These are phyloP conservation scores for Paramecium primaurelia DNA, from an alignment of 73 alveolate genomes.

Conservation along the genomic window DNA sequence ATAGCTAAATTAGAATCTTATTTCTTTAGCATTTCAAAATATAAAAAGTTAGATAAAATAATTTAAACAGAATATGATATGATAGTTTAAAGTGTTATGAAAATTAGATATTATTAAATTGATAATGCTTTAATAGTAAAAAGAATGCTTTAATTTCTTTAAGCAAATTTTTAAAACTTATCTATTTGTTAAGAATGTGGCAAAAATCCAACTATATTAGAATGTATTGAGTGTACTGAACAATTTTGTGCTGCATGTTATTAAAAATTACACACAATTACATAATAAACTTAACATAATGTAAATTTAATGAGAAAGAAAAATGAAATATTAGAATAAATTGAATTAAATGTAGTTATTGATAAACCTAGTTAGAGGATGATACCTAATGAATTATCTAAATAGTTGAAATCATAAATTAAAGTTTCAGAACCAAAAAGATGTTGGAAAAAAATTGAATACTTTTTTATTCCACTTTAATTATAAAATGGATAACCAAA, in stretches of 20 bases:
- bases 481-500: not conserved
- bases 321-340: not conserved
- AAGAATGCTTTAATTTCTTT: not conserved
- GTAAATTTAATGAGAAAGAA: not conserved
- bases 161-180: not conserved
- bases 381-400: not conserved
- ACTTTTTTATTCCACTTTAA: slow-evolving; percentile 42
- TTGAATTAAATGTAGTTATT: not conserved
- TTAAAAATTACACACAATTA: not conserved
- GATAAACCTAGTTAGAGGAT: not conserved
- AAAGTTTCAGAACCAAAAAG: not conserved
- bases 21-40: not conserved
- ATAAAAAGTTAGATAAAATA: not conserved
- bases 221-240: slow-evolving; percentile 17
- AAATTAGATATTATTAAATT: not conserved
- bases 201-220: slow-evolving; percentile 5
- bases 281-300: not conserved
- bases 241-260: slow-evolving; percentile 23
- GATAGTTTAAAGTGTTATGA: not conserved
- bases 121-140: slow-evolving; percentile 2
- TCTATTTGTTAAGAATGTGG: not conserved
- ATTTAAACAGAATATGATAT: not conserved
- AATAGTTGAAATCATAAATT: not conserved
- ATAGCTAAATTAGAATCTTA: not conserved
- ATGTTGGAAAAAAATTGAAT: slow-evolving; percentile 43